Evolutionary conservation across 805 yeast species (phyloP).

Genomic region (Candida yuanshanica): DNA sequence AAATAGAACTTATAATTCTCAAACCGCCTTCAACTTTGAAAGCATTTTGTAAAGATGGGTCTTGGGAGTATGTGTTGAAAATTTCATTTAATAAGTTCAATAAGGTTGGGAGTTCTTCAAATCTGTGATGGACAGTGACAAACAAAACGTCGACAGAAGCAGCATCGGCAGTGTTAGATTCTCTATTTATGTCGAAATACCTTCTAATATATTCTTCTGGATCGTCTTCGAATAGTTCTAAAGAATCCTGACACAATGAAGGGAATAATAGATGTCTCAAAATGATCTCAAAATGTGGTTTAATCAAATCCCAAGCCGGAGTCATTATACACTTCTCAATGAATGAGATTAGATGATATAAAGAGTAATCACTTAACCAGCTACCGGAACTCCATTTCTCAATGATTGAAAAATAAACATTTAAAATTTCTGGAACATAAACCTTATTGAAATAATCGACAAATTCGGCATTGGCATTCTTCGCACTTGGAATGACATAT

Average conservation of each 20-base stretch:
- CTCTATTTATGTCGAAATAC: conserved; percentile 60
- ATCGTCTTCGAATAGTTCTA: conserved; percentile 76
- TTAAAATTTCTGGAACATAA: conserved; percentile 66
- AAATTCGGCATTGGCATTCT: conserved; percentile 43
- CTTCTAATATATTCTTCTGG: conserved; percentile 84
- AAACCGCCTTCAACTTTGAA: conserved; percentile 78
- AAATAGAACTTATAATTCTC: conserved; percentile 69
- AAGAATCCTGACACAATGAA: conserved; percentile 61
- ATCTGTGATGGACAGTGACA: conserved; percentile 50
- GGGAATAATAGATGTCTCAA: conserved; percentile 71
- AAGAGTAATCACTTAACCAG: conserved; percentile 64
- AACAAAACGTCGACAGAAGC: conserved; percentile 76
- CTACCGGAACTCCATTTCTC: conserved; percentile 33
- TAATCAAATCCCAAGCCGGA: conserved; percentile 55
- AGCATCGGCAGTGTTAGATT: conserved; percentile 62
- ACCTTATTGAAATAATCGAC: conserved; percentile 45
- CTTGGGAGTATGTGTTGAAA: conserved; percentile 29
- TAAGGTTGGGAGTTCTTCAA: conserved; percentile 48
- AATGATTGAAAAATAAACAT: conserved; percentile 48
- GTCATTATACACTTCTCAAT: conserved; percentile 54
- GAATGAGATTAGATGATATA: conserved; percentile 63
- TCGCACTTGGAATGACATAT: conserved; percentile 34
- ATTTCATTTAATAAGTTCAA: conserved; percentile 52
- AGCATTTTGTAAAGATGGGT: conserved; percentile 35
- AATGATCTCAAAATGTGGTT: conserved; percentile 59